Evolutionary conservation across 306 rosid species (phyloP), one percentile per base, ranked within the genome.

Genomic region (Cicer yamashitae): DNA sequence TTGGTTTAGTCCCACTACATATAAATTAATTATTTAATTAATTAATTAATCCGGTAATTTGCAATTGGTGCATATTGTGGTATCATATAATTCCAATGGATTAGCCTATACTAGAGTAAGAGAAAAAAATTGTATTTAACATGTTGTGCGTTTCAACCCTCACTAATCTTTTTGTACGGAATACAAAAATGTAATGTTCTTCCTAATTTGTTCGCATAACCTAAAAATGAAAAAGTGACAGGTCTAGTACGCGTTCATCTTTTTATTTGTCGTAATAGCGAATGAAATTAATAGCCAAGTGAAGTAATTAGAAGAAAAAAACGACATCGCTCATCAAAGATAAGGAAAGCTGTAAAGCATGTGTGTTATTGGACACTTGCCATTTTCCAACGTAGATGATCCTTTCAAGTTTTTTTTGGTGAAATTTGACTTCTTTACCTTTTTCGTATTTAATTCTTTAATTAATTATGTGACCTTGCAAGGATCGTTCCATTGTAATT

Each of bases 1-100:
- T 69, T 79, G 82, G 71, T 71, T 45, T 37, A 63, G 40, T 47
- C 81, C 84, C 84, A 86, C 82, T 48, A 34, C 8, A 6, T 66
- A 77, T 71, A 59, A 61, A 71, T 52, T 45, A 68, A 30, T 30
- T 30, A 30, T 3, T 30, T 60, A 60, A 60, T 34, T 45, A 30
- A 30, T 30, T 34, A 60, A 60, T 37, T 60, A 60, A 74, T 50
- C 58, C 48, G 48, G 1, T 51, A 69, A 13, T 74, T 38, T 54
- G 54, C 58, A 78, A 10, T 8, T 17, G 45, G 14, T 20, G 66
- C 30, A 61, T 66, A 79, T 61, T 4, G 53, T 22, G 40, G 52
- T 45, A 72, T 58, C 20, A 13, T 60, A 30, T 12, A 22, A 58
- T 34, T 44, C 20, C 0, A 60, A 7, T 8, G 9, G 37, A 34